Evolutionary conservation across 768 basidiomycete genomes (phyloP), one percentile per base, ranked within the genome.

Genomic region (Mycena belliarum): DNA sequence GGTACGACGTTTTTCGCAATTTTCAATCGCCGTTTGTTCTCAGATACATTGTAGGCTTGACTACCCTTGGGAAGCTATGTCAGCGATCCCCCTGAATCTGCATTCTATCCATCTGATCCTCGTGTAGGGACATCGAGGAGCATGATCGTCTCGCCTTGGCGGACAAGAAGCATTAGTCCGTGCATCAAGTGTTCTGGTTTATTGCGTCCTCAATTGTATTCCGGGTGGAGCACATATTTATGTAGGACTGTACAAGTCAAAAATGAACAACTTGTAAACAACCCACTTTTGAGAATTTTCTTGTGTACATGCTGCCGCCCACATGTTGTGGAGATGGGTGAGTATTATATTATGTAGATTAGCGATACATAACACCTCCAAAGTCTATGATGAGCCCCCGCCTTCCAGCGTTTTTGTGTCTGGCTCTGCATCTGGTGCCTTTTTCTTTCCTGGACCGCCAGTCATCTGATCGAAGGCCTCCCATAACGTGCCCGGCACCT

Each of bases 11-110:
- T 35, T 50, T 37, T 43, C 26, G 55, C 61, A 28, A 35, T 47
- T 50, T 45, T 49, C 33, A 14, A 33, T 28, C 9, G 20, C 49
- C 15, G n/a, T 20, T n/a, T 45, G 26, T 48, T 7, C 16, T 46
- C n/a, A 40, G 26, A n/a, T 43, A n/a, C n/a, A 38, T 35, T 57
- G 37, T 57, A 90, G 89, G 90, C 77, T 91, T 60, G 88, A 91
- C 67, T 92, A 92, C 68, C 90, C 90, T 65, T 92, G 91, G 90
- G 90, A 92, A 76, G 82, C 85, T 23, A 77, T 69, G 90, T 88
- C 66, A 73, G 88, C 70, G 20, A 10, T 35, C 29, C 29, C 29
- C 29, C 29, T 12, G 49, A n/a, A 45, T 48, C n/a, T n/a, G n/a
- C n/a, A n/a, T n/a, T n/a, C n/a, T n/a, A n/a, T 38, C 18, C 11